Evolutionary conservation across 2,329 filamentous ascomycete genomes (phyloP).

Genomic region (Hypoxylon sp.): DNA sequence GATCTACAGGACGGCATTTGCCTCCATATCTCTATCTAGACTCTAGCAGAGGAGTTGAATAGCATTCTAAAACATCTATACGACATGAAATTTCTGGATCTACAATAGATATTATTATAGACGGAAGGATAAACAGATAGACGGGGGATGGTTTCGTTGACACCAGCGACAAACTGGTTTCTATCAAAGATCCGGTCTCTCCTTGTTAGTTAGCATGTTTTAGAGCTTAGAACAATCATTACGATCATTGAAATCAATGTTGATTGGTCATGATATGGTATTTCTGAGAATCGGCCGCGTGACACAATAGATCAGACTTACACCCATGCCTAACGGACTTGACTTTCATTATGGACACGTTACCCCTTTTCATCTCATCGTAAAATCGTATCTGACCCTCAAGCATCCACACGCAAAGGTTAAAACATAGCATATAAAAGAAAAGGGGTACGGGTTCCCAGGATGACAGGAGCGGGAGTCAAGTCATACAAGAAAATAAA

Average conservation of each 20-base stretch:
- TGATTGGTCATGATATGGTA: not conserved
- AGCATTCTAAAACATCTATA: not conserved
- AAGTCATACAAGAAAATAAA: not conserved
- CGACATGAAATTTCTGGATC: constrained; percentile 5
- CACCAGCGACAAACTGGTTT: not conserved
- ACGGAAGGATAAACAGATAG: constrained; percentile 31
- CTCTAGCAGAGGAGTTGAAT: not conserved
- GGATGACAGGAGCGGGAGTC: not conserved
- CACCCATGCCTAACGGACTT: not conserved
- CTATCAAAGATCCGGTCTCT: constrained; percentile 15
- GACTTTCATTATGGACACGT: not conserved
- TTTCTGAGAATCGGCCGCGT: not conserved
- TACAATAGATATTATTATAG: constrained; percentile 38
- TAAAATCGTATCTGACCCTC: not conserved
- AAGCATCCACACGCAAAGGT: not conserved
- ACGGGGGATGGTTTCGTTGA: constrained; percentile 13
- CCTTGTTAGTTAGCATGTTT: not conserved
- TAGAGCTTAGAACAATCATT: constrained; percentile 1
- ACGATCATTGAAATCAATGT: not conserved
- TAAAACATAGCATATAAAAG: not conserved
- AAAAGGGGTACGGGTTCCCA: not conserved
- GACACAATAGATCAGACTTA: not conserved
- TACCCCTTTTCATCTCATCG: not conserved
- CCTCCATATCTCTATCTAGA: constrained; percentile 14
- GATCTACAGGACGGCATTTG: constrained; percentile 8